phyloP scores from a whole-genome alignment of 1,284 basidiomycete genomes.

The Prillingera fragicola region DNA sequence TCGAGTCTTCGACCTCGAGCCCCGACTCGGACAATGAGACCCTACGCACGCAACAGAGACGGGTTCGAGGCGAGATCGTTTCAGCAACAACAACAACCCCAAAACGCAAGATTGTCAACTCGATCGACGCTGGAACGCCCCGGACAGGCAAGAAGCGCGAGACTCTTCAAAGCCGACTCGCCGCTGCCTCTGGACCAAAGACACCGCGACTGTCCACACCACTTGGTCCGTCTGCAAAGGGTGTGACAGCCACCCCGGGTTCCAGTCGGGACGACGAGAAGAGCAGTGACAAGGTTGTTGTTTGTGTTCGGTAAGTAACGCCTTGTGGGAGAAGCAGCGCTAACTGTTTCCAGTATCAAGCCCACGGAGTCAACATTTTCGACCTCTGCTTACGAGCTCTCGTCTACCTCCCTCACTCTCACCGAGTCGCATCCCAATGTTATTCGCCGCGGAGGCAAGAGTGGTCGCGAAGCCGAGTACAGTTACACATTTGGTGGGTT shows the following conservation, averaged over 20 bases:
- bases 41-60: not conserved
- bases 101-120: slow-evolving; percentile 16
- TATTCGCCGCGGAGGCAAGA: slow-evolving; percentile 44
- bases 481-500: slow-evolving; percentile 44
- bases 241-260: not conserved
- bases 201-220: slow-evolving; percentile 8
- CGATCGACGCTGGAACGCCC: slow-evolving; percentile 12
- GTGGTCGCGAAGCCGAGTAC: slow-evolving; percentile 43
- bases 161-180: slow-evolving; percentile 28
- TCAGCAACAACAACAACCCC: slow-evolving; percentile 5
- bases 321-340: not conserved
- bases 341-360: slow-evolving; percentile 34
- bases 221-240: not conserved
- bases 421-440: slow-evolving; percentile 45
- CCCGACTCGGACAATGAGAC: slow-evolving; percentile 4
- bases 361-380: slow-evolving; percentile 36
- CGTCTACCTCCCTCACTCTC: slow-evolving; percentile 33
- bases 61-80: not conserved
- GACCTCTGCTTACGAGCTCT: slow-evolving; percentile 36
- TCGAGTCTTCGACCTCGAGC: slow-evolving; percentile 4
- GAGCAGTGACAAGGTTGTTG: slow-evolving; percentile 40
- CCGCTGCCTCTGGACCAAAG: slow-evolving; percentile 4
- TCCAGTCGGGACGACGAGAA: not conserved
- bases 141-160: slow-evolving; percentile 21
- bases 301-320: slow-evolving; percentile 42